Base-by-base conservation (phyloP, 495 filamentous ascomycete genomes). In the Penicillium canescens region DNA sequence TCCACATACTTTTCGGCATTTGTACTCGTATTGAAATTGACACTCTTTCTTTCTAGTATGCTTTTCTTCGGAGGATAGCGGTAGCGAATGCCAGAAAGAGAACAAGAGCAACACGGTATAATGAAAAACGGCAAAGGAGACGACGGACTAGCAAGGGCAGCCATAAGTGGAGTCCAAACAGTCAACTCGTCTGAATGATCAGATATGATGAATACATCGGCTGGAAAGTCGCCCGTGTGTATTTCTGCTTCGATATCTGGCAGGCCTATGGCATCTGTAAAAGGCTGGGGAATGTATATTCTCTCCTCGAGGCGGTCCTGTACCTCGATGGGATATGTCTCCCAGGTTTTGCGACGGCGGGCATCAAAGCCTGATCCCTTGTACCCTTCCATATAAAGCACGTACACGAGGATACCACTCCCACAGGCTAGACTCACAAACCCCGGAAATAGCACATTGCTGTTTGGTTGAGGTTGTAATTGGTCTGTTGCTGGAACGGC, bases 131-230 rank as follows among this genome's bases (percentile, higher is more conserved):
- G 88, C 3, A 70, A 45, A 2, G 70, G 76, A 0, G 60, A 68
- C 11, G 40, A 46, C 0, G 76, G 78, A 44, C 81, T 87, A 16
- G 89, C 89, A 2, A 89, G 73, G 26, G 84, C 82, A 26, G 92
- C 90, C 40, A 98, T 80, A 31, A 96, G 80, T 1, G 94, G 95
- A 1, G 95, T 97, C 94, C 94, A 98, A 4, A 89, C 81, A 1
- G 95, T 98, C 10, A 98, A 77, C 70, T 98, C 91, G 66, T 98
- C 94, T 18, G 94, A 91, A 64, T 98, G 94, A 62, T 98, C 98
- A 39, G 91, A 93, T 54, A 98, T 91, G 48, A 98, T 88, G 61
- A 98, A 98, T 0, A 91, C 96, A 26, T 85, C 84, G 26, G 70
- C 62, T 1, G 82, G 81, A 64, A 96, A 96, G 35, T 77, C 61